Conservation (phyloP, 139 green algal genomes). For the Tetraselmis striata region DNA sequence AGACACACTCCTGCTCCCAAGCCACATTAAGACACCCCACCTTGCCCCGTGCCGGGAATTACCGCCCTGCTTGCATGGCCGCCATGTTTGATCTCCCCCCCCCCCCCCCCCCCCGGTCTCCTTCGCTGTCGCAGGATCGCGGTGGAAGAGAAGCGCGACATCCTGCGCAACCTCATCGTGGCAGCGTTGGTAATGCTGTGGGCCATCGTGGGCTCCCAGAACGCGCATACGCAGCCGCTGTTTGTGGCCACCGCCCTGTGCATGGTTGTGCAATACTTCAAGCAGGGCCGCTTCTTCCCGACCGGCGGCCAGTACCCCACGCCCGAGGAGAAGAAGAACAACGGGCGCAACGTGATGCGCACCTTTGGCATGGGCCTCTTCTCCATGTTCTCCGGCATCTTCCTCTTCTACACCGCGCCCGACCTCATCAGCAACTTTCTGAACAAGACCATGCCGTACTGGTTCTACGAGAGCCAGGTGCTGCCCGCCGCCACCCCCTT, state of each 20-base stretch:
- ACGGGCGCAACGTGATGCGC: constrained; percentile 35
- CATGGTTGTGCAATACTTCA: neutral
- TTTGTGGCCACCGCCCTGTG: neutral
- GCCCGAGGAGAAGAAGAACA: constrained; percentile 23
- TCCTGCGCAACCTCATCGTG: neutral
- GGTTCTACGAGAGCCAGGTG: constrained; percentile 50
- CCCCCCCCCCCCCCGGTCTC: too few relatives aligned
- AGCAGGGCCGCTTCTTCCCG: neutral
- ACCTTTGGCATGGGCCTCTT: constrained; percentile 41
- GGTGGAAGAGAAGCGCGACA: neutral
- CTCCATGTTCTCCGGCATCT: constrained; percentile 41
- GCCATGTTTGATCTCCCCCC: too few relatives aligned
- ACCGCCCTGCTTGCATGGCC: too few relatives aligned
- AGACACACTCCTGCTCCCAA: too few relatives aligned
- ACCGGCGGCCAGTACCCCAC: neutral
- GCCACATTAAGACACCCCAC: too few relatives aligned
- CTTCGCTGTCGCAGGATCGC: neutral
- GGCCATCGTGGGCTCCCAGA: constrained; percentile 6
- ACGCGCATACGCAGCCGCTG: neutral
- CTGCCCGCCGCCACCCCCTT: too few relatives aligned
- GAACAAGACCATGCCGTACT: constrained; percentile 33
- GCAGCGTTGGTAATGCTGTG: neutral
- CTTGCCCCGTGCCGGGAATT: too few relatives aligned
- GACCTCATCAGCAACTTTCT: constrained; percentile 26
- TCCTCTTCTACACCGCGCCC: constrained; percentile 40